Evolutionary conservation across 2,329 filamentous ascomycete species (phyloP).

Genomic region (Pseudomassariella vexata): DNA sequence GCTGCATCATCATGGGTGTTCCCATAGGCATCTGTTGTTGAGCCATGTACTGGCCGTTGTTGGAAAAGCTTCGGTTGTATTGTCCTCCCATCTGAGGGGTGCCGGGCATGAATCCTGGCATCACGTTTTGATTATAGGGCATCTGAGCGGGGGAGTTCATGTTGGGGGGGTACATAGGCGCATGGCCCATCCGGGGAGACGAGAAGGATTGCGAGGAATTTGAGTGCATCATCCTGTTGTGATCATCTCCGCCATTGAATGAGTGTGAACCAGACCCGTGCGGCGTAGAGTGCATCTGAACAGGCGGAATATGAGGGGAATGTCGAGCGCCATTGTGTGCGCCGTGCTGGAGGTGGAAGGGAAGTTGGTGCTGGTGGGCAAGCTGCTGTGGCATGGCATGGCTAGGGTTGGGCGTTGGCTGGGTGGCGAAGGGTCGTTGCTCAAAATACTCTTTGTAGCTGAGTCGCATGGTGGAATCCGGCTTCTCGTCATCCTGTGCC

Average conservation of each 20-base stretch:
- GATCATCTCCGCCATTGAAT: slow-evolving; percentile 69
- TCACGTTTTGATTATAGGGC: slow-evolving; percentile 66
- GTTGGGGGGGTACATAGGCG: slow-evolving; percentile 63
- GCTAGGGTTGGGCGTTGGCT: slow-evolving; percentile 63
- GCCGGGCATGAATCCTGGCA: slow-evolving; percentile 64
- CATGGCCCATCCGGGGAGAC: slow-evolving; percentile 71
- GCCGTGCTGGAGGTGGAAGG: slow-evolving; percentile 74
- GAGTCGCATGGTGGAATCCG: slow-evolving; percentile 55
- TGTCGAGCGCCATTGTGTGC: slow-evolving; percentile 61
- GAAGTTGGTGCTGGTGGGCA: slow-evolving; percentile 78
- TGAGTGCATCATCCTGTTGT: slow-evolving; percentile 83
- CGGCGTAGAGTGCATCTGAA: slow-evolving; percentile 70
- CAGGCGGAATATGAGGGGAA: slow-evolving; percentile 70
- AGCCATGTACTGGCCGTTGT: slow-evolving; percentile 66
- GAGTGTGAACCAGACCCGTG: slow-evolving; percentile 61
- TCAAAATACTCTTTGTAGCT: slow-evolving; percentile 80
- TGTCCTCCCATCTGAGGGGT: slow-evolving; percentile 62
- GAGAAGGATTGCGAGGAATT: slow-evolving; percentile 80
- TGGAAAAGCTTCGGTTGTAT: slow-evolving; percentile 63
- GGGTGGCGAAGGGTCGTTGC: slow-evolving; percentile 51
- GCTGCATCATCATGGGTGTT: slow-evolving; percentile 76
- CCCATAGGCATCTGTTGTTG: slow-evolving; percentile 68
- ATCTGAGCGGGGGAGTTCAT: slow-evolving; percentile 66
- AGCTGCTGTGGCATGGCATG: slow-evolving; percentile 69
- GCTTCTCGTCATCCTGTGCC: slow-evolving; percentile 64